Conservation (phyloP, 352 stramenopile genomes). For the Globisporangium alternatum region DNA sequence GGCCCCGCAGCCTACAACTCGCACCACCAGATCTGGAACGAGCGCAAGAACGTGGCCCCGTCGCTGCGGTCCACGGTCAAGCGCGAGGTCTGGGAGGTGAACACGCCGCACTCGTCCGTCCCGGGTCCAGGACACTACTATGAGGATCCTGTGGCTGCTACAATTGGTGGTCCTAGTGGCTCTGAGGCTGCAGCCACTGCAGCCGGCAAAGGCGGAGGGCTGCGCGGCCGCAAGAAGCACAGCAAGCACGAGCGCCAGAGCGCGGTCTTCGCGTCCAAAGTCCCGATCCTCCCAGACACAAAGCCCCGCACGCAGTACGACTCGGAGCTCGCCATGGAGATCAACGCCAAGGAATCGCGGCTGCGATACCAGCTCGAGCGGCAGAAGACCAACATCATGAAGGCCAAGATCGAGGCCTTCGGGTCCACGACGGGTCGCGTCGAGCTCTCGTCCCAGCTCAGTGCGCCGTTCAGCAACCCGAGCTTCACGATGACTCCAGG, state of each 20-base stretch:
- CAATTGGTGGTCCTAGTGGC: neutral
- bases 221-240: constrained; percentile 8
- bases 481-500: constrained; percentile 58
- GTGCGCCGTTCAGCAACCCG: constrained; percentile 51
- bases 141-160: neutral
- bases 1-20: constrained; percentile 63
- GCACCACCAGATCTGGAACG: constrained; percentile 57
- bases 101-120: constrained; percentile 39
- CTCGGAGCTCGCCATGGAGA: constrained; percentile 59
- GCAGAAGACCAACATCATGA: constrained; percentile 20
- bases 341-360: constrained; percentile 50
- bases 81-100: constrained; percentile 72
- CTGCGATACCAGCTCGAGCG: constrained; percentile 28
- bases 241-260: constrained; percentile 33
- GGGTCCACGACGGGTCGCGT: constrained; percentile 60
- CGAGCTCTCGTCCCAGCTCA: constrained; percentile 53
- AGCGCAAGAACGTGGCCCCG: constrained; percentile 58
- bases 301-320: constrained; percentile 49
- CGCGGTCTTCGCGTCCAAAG: constrained; percentile 74
- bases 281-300: constrained; percentile 51
- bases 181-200: neutral
- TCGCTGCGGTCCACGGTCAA: constrained; percentile 70
- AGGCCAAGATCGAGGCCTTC: constrained; percentile 57
- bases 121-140: constrained; percentile 70
- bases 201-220: neutral